A percentile compares a stretch with the other conserved stretches of the same genome.
phyloP scores from a whole-genome alignment of 169 alveolate species.

The Cryptosporidium ubiquitum region DNA sequence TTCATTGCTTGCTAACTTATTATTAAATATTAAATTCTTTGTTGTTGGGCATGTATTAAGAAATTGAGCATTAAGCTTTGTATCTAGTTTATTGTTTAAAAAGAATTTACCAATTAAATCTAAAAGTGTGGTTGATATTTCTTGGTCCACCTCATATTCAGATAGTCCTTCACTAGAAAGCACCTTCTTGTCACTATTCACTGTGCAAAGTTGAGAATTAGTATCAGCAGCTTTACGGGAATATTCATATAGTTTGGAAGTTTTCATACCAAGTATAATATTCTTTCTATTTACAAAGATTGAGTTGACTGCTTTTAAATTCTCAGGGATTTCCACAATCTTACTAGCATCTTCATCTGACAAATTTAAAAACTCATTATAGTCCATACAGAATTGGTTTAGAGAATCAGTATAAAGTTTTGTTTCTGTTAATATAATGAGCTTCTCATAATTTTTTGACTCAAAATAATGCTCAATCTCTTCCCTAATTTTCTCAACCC shows the following conservation, averaged over 20 bases:
- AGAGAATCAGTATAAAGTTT: conserved; percentile 41
- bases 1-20: neutral
- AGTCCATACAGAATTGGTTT: conserved; percentile 12
- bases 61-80: neutral
- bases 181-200: conserved; percentile 20
- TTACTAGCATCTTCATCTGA: neutral
- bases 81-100: neutral
- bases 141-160: conserved; percentile 56
- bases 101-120: conserved; percentile 39
- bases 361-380: neutral
- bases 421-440: conserved; percentile 44
- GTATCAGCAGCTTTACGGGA: conserved; percentile 57
- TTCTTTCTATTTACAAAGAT: conserved; percentile 7
- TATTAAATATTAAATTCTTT: conserved; percentile 3
- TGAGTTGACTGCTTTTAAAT: neutral
- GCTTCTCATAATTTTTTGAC: conserved; percentile 32
- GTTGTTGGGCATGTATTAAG: conserved; percentile 42
- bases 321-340: neutral
- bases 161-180: conserved; percentile 42
- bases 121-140: conserved; percentile 46
- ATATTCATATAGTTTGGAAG: conserved; percentile 36
- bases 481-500: neutral
- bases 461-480: conserved; percentile 36
- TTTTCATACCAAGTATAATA: neutral
- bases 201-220: conserved; percentile 3